These are phyloP conservation scores for Globisporangium perplexum DNA, from an alignment of 352 stramenopile genomes.

Conservation along the genomic window DNA sequence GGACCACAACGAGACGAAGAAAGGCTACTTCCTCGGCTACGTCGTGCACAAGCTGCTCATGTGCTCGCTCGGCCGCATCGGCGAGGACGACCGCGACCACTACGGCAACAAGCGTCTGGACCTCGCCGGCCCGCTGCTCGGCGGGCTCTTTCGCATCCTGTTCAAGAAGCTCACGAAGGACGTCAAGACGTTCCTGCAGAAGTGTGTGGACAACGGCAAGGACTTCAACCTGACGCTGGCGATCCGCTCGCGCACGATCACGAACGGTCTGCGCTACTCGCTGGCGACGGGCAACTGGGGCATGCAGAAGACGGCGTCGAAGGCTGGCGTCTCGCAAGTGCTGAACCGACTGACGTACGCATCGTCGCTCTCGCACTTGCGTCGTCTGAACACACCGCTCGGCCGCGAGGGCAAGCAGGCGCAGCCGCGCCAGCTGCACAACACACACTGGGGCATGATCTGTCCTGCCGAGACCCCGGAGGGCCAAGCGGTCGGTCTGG, in stretches of 20 bases:
- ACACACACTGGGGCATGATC: conserved; percentile 99
- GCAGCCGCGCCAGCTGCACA: conserved; percentile 99
- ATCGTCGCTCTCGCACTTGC: conserved; percentile 97
- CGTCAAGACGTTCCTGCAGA: conserved; percentile 92
- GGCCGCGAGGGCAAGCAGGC: conserved; percentile 98
- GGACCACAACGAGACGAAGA: conserved; percentile 97
- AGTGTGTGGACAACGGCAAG: conserved; percentile 89
- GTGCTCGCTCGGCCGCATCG: conserved; percentile 95
- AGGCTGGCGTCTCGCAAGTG: conserved; percentile 99
- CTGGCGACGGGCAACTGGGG: conserved; percentile 99
- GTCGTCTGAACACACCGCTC: conserved; percentile 98
- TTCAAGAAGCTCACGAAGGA: conserved; percentile 99
- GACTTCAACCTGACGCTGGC: conserved; percentile 97
- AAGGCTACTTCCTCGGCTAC: conserved; percentile 98
- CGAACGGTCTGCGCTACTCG: conserved; percentile 98
- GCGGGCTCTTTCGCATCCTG: conserved; percentile 96
- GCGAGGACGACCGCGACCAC: conserved; percentile 99
- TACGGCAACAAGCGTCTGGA: conserved; percentile 99
- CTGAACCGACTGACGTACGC: conserved; percentile 99
- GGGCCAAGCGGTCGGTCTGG: conserved; percentile 92
- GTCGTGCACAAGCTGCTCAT: conserved; percentile 99
- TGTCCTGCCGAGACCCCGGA: conserved; percentile 96
- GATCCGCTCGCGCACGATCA: conserved; percentile 98
- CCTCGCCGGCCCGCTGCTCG: conserved; percentile 97
- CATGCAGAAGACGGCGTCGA: conserved; percentile 91